Evolutionary conservation across 495 filamentous ascomycete genomes (phyloP), one percentile per base, ranked within the genome.

Genomic region (Delitschia confertaspora): DNA sequence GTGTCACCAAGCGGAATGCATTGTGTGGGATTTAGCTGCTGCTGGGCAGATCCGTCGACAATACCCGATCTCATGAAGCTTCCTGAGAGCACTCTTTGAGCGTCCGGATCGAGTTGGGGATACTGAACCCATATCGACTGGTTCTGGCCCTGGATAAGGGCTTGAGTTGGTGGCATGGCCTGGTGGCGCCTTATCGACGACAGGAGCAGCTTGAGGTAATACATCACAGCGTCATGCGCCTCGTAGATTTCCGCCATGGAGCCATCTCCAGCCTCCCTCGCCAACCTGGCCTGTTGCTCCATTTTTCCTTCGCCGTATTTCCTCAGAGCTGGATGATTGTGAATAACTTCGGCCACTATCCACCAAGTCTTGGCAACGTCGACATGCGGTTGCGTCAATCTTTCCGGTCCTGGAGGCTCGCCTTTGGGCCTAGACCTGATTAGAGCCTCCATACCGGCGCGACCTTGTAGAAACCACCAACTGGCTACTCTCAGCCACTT

Each of bases 401-500:
- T 45, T 29, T 62, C 59, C 8, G 38, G 24, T 16, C 39, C 42
- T 6, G 35, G 17, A 23, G 41, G 38, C 21, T 18, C 35, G 8
- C 51, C 62, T 41, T 69, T 55, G 6, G 79, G 72, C 6, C 72
- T 73, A 24, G 74, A 72, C 41, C 83, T 73, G 33, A 87, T 78
- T 42, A 78, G 70, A 7, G 63, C 65, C 63, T 95, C 87, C 34
- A 93, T 65, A 4, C 74, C 71, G 33, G 76, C 71, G 51, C 85
- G 76, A 38, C 85, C 88, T 25, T 72, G 77, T 45, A 93, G 56
- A 54, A 93, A 93, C 88, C 88, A 95, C 88, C 88, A 95, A 2
- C 82, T 60, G 13, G 76, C 77, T 32, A 76, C 80, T 45, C 80
- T 67, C 9, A 83, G 68, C 69, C 88, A 78, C 54, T 86, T 75